Conservation (phyloP, 2,329 filamentous ascomycete species). For the Trichoderma afroharzianum region DNA sequence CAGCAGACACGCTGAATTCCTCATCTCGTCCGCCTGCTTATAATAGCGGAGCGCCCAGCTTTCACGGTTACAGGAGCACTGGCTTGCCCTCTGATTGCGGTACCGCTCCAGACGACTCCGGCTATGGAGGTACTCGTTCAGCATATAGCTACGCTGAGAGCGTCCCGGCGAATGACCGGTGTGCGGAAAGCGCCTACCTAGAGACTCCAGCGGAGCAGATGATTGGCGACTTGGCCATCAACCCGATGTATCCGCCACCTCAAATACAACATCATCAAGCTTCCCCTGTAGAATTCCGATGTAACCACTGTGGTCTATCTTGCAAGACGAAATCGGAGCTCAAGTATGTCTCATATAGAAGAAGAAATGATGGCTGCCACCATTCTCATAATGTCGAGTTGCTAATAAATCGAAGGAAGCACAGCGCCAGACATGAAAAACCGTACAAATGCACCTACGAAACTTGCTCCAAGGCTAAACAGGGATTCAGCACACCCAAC, state of each 20-base stretch:
- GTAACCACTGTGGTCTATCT: constrained; percentile 37
- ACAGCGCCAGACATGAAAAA: constrained; percentile 66
- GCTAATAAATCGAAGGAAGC: constrained; percentile 58
- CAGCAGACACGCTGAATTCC: constrained; percentile 20
- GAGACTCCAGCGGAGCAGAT: constrained; percentile 30
- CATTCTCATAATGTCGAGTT: background rate
- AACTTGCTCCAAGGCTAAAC: constrained; percentile 51
- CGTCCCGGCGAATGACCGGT: constrained; percentile 42
- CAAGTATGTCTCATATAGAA: constrained; percentile 41
- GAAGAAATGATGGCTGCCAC: background rate
- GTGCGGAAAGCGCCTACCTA: constrained; percentile 31
- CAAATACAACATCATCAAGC: background rate
- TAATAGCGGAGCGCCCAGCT: constrained; percentile 14
- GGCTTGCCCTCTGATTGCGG: constrained; percentile 39
- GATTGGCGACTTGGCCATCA: constrained; percentile 30
- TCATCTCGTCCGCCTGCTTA: constrained; percentile 8
- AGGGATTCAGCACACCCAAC: constrained; percentile 72
- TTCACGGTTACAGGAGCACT: constrained; percentile 26
- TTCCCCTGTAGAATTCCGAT: constrained; percentile 27
- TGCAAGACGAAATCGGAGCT: constrained; percentile 54
- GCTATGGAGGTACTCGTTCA: constrained; percentile 41
- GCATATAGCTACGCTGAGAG: constrained; percentile 41
- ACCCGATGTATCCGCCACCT: background rate
- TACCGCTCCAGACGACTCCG: constrained; percentile 42
- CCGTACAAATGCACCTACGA: constrained; percentile 58